Conservation (phyloP, 2,329 filamentous ascomycete genomes). For the Tolypocladium paradoxum region DNA sequence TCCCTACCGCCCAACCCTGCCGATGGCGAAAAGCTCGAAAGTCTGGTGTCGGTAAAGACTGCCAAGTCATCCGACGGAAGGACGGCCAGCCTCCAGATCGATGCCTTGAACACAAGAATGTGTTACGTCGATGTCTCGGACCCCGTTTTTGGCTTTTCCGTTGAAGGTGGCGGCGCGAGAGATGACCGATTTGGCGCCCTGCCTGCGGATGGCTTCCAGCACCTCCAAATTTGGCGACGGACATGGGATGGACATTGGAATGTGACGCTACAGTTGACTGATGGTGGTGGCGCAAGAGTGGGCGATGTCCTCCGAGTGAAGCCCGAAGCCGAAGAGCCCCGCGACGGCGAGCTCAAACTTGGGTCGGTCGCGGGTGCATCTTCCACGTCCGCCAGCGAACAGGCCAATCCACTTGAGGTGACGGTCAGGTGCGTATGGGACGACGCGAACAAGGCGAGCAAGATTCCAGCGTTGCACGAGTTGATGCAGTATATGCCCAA, state of each 20-base stretch:
- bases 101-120: constrained; percentile 64
- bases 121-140: constrained; percentile 65
- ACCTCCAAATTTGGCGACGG: constrained; percentile 72
- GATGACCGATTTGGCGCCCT: constrained; percentile 56
- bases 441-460: constrained; percentile 61
- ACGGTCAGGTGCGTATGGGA: constrained; percentile 75
- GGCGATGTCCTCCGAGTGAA: background rate
- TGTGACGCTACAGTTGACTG: constrained; percentile 32
- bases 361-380: background rate
- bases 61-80: constrained; percentile 22
- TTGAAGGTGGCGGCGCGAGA: constrained; percentile 48
- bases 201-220: constrained; percentile 50
- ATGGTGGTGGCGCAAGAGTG: background rate
- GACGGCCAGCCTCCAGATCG: constrained; percentile 53
- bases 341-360: constrained; percentile 8
- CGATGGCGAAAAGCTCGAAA: constrained; percentile 31
- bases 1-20: constrained; percentile 49
- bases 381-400: background rate
- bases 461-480: constrained; percentile 79
- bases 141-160: constrained; percentile 53
- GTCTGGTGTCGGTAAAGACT: constrained; percentile 52
- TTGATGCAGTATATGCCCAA: constrained; percentile 61
- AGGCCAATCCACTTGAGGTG: constrained; percentile 38
- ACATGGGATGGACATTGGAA: constrained; percentile 69
- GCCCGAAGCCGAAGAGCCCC: background rate